These are phyloP conservation scores for Sugiyamaella grinbergsii DNA, from an alignment of 1,139 yeast species.

Conservation along the genomic window DNA sequence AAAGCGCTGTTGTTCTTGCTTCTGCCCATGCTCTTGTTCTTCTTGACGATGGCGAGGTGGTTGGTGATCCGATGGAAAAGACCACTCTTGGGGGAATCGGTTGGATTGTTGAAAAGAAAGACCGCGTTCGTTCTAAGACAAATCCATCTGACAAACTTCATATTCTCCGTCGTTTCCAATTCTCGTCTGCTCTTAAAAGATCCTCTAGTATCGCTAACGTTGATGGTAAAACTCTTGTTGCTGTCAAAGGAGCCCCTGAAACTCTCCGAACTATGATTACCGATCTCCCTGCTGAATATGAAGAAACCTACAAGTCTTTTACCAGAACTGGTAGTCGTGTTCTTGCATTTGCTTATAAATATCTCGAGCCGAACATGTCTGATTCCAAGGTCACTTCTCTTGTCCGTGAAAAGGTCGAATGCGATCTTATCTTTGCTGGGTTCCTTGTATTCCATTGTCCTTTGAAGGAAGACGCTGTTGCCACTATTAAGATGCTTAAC, in stretches of 20 bases:
- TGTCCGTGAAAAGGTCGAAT: conserved; percentile 75
- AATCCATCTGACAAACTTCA: conserved; percentile 51
- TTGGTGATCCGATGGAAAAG: conserved; percentile 99
- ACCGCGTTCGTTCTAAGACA: conserved; percentile 41
- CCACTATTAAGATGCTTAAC: conserved; percentile 86
- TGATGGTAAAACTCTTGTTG: conserved; percentile 62
- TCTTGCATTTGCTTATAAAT: conserved; percentile 86
- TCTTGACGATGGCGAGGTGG: conserved; percentile 94
- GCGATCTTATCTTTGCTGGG: conserved; percentile 78
- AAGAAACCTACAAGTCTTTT: conserved; percentile 82
- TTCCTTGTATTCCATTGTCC: conserved; percentile 98
- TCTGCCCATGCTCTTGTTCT: conserved; percentile 95
- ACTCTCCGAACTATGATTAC: conserved; percentile 78
- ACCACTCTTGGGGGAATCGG: conserved; percentile 87
- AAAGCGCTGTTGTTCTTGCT: conserved; percentile 77
- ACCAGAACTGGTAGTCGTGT: conserved; percentile 98
- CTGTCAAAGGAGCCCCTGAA: conserved; percentile 99
- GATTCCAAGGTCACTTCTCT: conserved; percentile 53
- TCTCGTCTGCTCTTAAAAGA: conserved; percentile 92
- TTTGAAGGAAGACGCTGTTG: conserved; percentile 87
- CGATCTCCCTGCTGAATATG: conserved; percentile 76
- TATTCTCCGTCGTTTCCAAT: conserved; percentile 92
- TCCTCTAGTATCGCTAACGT: conserved; percentile 84
- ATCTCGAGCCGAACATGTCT: conserved; percentile 56
- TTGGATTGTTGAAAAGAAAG: conserved; percentile 81